Evolutionary conservation across 345 rosid species (phyloP).

Genomic region (Arabis hirsuta): DNA sequence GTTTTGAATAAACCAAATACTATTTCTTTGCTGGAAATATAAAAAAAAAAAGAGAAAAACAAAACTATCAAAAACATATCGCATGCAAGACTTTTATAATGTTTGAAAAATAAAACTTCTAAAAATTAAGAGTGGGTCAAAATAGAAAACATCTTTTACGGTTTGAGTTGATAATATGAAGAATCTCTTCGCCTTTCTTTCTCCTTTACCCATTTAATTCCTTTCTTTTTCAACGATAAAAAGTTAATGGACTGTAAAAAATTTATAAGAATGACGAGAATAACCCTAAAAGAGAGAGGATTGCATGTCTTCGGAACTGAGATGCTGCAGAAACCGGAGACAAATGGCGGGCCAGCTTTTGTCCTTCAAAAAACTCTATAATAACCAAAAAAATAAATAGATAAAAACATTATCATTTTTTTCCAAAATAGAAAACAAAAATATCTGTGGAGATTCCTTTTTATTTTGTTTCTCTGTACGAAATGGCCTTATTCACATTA

Average conservation of each 20-base stretch:
- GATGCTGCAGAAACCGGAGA: constrained; percentile 46
- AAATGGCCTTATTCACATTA: constrained; percentile 2
- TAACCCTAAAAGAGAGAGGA: constrained; percentile 34
- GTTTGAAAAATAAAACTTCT: too few species aligned
- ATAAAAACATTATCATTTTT: not conserved
- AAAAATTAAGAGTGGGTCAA: too few species aligned
- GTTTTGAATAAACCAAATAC: too few species aligned
- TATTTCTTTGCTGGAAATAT: too few species aligned
- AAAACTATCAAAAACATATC: too few species aligned
- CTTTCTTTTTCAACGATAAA: too few species aligned
- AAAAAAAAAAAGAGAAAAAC: too few species aligned
- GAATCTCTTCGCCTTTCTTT: too few species aligned
- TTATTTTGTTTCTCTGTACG: not conserved
- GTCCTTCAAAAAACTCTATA: constrained; percentile 28
- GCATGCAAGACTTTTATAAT: too few species aligned
- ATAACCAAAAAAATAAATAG: not conserved
- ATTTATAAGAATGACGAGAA: not conserved
- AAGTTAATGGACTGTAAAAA: constrained; percentile 14
- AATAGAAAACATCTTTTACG: too few species aligned
- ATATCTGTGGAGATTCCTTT: constrained; percentile 28
- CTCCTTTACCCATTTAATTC: too few species aligned
- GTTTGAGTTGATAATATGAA: too few species aligned
- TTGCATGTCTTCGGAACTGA: constrained; percentile 45
- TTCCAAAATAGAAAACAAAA: not conserved
- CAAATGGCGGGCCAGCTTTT: constrained; percentile 46